Evolutionary conservation across 352 stramenopile species (phyloP), one percentile per base, ranked within the genome.

Genomic region (Thalassiosira livingstoniorum): DNA sequence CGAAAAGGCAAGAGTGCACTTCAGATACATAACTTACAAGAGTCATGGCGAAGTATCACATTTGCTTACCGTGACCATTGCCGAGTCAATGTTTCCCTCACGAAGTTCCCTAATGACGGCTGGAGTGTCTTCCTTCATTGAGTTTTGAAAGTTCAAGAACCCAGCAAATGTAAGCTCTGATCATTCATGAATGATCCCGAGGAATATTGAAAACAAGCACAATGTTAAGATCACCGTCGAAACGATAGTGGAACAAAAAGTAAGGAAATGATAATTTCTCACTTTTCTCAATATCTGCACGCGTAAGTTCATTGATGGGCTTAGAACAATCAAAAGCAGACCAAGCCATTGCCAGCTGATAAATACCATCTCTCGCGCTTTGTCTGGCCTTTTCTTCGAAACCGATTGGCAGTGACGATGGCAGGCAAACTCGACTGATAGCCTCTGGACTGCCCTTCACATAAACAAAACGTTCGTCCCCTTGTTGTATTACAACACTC

Each of bases 371-470:
- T 72, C 92, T 96, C 42, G 94, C 92, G 34, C 93, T 78, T 25
- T 90, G 82, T 57, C 94, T 86, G 0, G 94, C 83, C 0, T 75
- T 89, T 55, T 89, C 73, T 39, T 90, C 89, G 86, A 97, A 97
- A 67, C 96, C 80, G 51, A 39, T 61, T 42, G 95, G 94, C 23
- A 96, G 80, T n/a, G 85, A 93, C 7, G 83, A 78, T 7, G 77
- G 62, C 29, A 82, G 72, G 65, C 51, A 97, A 61, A 97, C 18
- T n/a, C 90, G 85, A 63, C 92, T 85, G 78, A 98, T 95, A 69
- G 92, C 93, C 80, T 98, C 95, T 75, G 95, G 94, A 80, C 94
- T 97, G 4, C 95, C 95, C 85, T 98, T 98, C 76, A 93, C 96
- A 83, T 96, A 97, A 13, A 97, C 89, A 5, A 92, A 69, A 60